Evolutionary conservation across 2,329 filamentous ascomycete genomes (phyloP).

Genomic region (Furcasterigmium furcatum): DNA sequence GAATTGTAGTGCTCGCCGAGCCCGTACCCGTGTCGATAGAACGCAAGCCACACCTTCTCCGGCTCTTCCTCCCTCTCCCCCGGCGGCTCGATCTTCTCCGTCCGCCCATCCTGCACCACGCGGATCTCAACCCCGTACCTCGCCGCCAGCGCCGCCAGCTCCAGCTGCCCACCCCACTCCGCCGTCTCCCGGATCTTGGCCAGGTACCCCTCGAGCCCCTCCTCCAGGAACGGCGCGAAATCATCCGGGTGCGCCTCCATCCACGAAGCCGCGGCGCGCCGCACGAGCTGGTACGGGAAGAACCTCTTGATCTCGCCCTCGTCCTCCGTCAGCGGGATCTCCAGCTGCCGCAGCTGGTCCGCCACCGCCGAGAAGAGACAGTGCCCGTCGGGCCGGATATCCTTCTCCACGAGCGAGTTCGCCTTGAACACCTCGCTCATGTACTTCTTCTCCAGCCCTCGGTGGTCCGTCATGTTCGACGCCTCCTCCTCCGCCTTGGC

Average conservation of each 20-base stretch:
- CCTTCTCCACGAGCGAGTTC: slow-evolving; percentile 66
- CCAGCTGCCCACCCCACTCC: slow-evolving; percentile 94
- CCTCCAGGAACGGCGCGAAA: slow-evolving; percentile 84
- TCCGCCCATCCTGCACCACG: slow-evolving; percentile 79
- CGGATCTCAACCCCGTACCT: slow-evolving; percentile 78
- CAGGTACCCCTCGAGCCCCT: slow-evolving; percentile 70
- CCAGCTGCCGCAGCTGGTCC: slow-evolving; percentile 66
- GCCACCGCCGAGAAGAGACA: slow-evolving; percentile 92
- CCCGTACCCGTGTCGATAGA: slow-evolving; percentile 91
- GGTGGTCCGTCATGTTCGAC: slow-evolving; percentile 67
- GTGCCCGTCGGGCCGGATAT: slow-evolving; percentile 88
- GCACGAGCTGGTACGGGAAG: slow-evolving; percentile 60
- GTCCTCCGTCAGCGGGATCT: slow-evolving; percentile 34
- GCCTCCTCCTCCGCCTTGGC: slow-evolving; percentile 73
- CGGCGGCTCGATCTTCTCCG: slow-evolving; percentile 67
- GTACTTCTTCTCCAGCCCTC: slow-evolving; percentile 63
- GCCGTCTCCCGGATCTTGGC: slow-evolving; percentile 79
- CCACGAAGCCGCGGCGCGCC: slow-evolving; percentile 71
- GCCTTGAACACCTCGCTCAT: slow-evolving; percentile 67
- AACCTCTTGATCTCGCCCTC: slow-evolving; percentile 2
- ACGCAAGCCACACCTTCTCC: slow-evolving; percentile 75
- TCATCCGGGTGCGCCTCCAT: slow-evolving; percentile 73
- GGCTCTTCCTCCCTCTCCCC: slow-evolving; percentile 34
- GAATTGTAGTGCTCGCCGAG: slow-evolving; percentile 98
- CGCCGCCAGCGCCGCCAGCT: slow-evolving; percentile 79